phyloP scores from a whole-genome alignment of 139 green algal genomes.

The Chlorella sp. region DNA sequence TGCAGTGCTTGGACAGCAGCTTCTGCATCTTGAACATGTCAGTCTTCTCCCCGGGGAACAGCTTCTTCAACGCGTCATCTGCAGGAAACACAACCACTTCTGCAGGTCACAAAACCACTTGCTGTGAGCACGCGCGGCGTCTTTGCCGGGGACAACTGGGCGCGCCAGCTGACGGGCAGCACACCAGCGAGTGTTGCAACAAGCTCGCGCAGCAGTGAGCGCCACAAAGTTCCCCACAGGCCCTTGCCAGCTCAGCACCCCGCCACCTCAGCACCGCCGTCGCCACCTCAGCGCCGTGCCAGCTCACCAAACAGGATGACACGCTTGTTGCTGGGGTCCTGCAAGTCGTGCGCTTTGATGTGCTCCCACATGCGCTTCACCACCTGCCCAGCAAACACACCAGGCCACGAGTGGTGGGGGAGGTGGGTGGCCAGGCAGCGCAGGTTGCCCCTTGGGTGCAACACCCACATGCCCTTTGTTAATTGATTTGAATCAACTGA shows the following conservation, averaged over 20 bases:
- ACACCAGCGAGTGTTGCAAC: neutral
- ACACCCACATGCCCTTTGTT: too few relatives aligned
- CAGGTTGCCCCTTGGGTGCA: neutral
- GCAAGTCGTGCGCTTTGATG: slow-evolving; percentile 84
- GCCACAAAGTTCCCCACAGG: too few relatives aligned
- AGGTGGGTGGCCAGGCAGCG: neutral
- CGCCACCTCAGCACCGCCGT: too few relatives aligned
- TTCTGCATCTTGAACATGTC: slow-evolving; percentile 89
- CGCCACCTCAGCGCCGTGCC: neutral
- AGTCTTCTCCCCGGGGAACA: slow-evolving; percentile 66
- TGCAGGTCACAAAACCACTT: too few relatives aligned
- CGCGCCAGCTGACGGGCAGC: neutral
- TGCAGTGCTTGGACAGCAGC: slow-evolving; percentile 71
- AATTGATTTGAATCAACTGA: too few relatives aligned
- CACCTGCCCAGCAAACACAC: slow-evolving; percentile 48
- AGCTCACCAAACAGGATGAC: slow-evolving; percentile 18
- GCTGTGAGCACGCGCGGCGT: too few relatives aligned
- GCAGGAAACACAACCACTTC: slow-evolving; percentile 7
- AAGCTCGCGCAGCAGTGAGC: neutral
- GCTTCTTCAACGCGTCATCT: slow-evolving; percentile 71
- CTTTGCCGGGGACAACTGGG: too few relatives aligned
- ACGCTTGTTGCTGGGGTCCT: slow-evolving; percentile 76
- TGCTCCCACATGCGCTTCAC: slow-evolving; percentile 87
- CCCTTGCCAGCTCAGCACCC: neutral
- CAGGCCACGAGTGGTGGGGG: neutral